These are phyloP conservation scores for Nakataea oryzae DNA, from an alignment of 2,329 filamentous ascomycete genomes.

Conservation along the genomic window DNA sequence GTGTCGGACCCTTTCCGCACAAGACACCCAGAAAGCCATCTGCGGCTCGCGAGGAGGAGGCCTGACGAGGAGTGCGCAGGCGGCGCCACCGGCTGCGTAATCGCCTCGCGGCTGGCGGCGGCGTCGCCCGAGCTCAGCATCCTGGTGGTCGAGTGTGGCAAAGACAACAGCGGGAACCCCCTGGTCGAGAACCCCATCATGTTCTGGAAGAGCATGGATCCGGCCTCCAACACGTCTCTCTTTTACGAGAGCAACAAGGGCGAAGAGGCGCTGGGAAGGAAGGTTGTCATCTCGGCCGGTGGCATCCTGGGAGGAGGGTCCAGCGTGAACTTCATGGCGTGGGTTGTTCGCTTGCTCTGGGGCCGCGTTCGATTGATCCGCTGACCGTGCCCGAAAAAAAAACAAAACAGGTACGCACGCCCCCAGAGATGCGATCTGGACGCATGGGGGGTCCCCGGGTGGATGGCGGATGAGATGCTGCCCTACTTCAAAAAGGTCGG, in stretches of 20 bases:
- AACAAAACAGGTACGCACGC: background rate
- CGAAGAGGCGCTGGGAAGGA: slow-evolving; percentile 30
- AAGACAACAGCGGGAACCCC: slow-evolving; percentile 39
- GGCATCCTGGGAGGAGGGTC: slow-evolving; percentile 43
- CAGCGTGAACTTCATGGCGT: slow-evolving; percentile 19
- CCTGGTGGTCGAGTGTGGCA: slow-evolving; percentile 41
- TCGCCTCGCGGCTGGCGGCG: slow-evolving; percentile 38
- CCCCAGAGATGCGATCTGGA: slow-evolving; percentile 18
- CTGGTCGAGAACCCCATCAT: slow-evolving; percentile 37
- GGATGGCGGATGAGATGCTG: slow-evolving; percentile 22
- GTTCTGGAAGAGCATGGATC: slow-evolving; percentile 33
- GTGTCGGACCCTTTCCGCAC: no score
- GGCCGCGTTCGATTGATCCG: no score
- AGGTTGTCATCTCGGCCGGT: slow-evolving; percentile 24
- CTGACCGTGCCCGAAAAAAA: background rate
- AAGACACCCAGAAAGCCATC: background rate
- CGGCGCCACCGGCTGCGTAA: slow-evolving; percentile 28
- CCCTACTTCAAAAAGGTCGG: slow-evolving; percentile 35
- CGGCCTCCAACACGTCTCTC: slow-evolving; percentile 27
- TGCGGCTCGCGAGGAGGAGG: background rate
- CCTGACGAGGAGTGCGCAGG: background rate
- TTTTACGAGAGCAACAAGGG: slow-evolving; percentile 39
- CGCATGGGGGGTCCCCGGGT: slow-evolving; percentile 13
- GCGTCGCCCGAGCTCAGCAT: slow-evolving; percentile 38
- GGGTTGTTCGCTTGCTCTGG: no score